Evolutionary conservation across 2,329 filamentous ascomycete genomes (phyloP), one percentile per base, ranked within the genome.

Genomic region (Curvularia spicifera): DNA sequence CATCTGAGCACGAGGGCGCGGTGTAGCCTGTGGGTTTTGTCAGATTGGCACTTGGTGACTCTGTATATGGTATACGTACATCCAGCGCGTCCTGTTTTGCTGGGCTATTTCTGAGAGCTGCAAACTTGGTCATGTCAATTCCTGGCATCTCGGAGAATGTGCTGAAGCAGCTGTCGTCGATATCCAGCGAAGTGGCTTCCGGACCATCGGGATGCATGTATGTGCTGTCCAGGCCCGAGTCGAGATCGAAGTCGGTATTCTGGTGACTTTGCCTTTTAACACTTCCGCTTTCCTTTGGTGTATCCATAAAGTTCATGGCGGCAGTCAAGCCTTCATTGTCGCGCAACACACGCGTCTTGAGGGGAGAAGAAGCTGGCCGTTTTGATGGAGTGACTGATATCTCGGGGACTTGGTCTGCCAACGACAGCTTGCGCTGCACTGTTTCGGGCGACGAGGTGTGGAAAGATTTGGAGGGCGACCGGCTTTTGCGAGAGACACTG

Each of bases 111-210:
- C 88, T 87, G 53, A 95, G 79, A 63, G 87, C 88, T 8, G 91
- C 89, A 70, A 96, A 92, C 69, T 89, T 88, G 20, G 92, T 95
- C 86, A 95, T 87, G 69, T 94, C 91, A 18, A 80, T 74, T 53
- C 82, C 82, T 5, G 92, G 92, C 53, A 97, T 87, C 8, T 91
- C 92, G 1, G 94, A 97, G 77, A 97, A 97, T 12, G 85, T 87
- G 80, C 92, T 97, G 74, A 96, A 90, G 71, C 85, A 89, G 79
- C 88, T 90, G 66, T 91, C 89, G 64, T 92, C 89, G 12, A 82
- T 65, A 65, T 65, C 82, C 76, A 55, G 75, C 49, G 56, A 75
- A 51, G 63, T 72, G 18, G 67, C 47, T 5, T 72, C 71, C 31
- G 53, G 71, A 1, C 67, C 71, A 47, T 77, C 74, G 12, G 60